Conservation (phyloP, 345 rosid species). For the Aquilaria malaccensis region DNA sequence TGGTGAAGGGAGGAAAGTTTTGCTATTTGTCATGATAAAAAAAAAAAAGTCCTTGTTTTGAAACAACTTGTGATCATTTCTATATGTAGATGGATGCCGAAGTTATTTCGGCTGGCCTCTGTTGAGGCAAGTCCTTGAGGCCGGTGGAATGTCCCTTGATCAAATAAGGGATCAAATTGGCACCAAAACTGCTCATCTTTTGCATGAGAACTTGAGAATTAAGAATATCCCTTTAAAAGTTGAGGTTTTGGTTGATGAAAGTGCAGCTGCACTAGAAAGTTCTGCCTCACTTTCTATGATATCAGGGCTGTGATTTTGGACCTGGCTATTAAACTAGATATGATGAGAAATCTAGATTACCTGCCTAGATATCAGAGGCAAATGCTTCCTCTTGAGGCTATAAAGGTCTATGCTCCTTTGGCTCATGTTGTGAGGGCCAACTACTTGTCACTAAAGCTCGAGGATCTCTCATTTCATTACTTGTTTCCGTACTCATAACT, state of each 20-base stretch:
- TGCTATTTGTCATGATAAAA: not conserved
- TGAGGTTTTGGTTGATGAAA: constrained; percentile 68
- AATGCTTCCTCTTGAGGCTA: constrained; percentile 61
- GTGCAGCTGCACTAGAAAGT: constrained; percentile 68
- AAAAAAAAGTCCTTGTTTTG: constrained; percentile 1
- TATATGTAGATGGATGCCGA: constrained; percentile 82
- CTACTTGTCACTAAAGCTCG: constrained; percentile 67
- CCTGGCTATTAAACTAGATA: constrained; percentile 72
- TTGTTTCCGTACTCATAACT: constrained; percentile 82
- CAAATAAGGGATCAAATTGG: constrained; percentile 69
- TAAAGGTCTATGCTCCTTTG: constrained; percentile 79
- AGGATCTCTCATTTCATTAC: constrained; percentile 74
- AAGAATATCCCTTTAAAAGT: constrained; percentile 57
- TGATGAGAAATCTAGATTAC: constrained; percentile 79
- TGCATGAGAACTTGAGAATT: constrained; percentile 76
- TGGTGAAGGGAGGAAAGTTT: not conserved
- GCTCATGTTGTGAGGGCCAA: constrained; percentile 79
- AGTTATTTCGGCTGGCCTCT: constrained; percentile 90
- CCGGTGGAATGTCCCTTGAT: constrained; percentile 47
- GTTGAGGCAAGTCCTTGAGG: constrained; percentile 56
- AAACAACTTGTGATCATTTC: not conserved
- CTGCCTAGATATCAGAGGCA: constrained; percentile 73
- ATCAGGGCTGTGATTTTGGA: constrained; percentile 78
- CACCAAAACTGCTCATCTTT: constrained; percentile 71
- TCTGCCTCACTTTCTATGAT: constrained; percentile 84